Percentiles rank a stretch among this genome's conserved stretches.
phyloP scores from a whole-genome alignment of 192 early-diverging fungal genomes.

The Coemansia sp. region DNA sequence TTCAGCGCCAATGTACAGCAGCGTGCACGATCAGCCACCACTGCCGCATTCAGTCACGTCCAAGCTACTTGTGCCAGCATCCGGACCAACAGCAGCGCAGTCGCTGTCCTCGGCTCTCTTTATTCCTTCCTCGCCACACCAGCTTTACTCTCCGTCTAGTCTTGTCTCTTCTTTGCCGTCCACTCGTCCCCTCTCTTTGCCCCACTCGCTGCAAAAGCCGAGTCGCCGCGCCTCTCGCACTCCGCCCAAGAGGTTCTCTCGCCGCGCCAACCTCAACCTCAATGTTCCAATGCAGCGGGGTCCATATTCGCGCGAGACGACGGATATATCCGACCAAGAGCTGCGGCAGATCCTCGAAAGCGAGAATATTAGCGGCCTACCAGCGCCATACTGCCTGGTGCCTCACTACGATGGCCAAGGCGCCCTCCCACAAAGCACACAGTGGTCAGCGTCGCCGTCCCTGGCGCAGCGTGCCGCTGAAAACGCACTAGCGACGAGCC shows the following conservation, averaged over 20 bases:
- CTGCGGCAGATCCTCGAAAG: conserved; percentile 56
- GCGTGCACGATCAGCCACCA: conserved; percentile 53
- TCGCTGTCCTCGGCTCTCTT: conserved; percentile 31
- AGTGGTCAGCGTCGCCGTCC: conserved; percentile 18
- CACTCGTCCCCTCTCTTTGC: conserved; percentile 25
- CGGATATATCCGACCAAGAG: conserved; percentile 58
- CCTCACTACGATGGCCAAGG: conserved; percentile 49
- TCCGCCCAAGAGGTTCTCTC: conserved; percentile 30
- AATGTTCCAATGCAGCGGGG: conserved; percentile 52
- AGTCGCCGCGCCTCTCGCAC: conserved; percentile 19
- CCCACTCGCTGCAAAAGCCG: conserved; percentile 24
- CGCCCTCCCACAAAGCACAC: conserved; percentile 22
- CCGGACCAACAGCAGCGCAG: conserved; percentile 34
- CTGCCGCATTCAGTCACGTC: conserved; percentile 48
- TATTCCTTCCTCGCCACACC: conserved; percentile 23
- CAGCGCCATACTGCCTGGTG: conserved; percentile 48
- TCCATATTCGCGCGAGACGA: conserved; percentile 54
- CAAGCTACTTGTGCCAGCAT: conserved; percentile 27
- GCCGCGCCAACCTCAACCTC: conserved; percentile 39
- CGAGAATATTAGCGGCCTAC: conserved; percentile 55
- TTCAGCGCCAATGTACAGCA: conserved; percentile 44
- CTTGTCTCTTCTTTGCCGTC: conserved; percentile 11
- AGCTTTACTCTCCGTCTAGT: conserved; percentile 4
- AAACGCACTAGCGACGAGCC: conserved; percentile 2
- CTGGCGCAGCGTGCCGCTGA: conserved; percentile 8